These are phyloP conservation scores for Colletotrichum kahawae DNA, from an alignment of 2,329 filamentous ascomycete species.

Conservation along the genomic window DNA sequence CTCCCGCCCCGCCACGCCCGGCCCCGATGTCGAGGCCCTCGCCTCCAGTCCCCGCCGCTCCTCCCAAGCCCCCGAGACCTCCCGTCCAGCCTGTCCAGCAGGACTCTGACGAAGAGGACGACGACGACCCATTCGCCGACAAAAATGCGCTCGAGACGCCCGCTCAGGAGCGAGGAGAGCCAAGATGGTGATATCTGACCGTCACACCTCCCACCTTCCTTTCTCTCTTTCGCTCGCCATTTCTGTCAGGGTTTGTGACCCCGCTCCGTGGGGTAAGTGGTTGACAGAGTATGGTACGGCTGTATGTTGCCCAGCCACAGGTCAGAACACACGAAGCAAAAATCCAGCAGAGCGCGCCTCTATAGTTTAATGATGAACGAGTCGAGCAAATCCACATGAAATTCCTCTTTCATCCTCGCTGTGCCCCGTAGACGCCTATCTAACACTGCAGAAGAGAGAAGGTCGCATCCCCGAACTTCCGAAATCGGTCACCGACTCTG, in stretches of 20 bases:
- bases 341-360: neutral
- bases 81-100: conserved; percentile 33
- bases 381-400: neutral
- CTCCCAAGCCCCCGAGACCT: conserved; percentile 40
- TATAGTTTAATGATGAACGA: conserved; percentile 3
- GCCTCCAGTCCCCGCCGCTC: conserved; percentile 45
- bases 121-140: conserved; percentile 89
- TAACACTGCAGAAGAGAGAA: neutral
- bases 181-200: conserved; percentile 21
- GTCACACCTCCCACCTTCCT: neutral
- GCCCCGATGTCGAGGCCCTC: conserved; percentile 52
- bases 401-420: neutral
- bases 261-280: neutral
- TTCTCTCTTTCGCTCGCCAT: neutral
- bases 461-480: neutral
- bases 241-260: neutral
- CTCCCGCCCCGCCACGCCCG: conserved; percentile 52
- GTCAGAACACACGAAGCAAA: neutral
- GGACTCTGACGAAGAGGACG: conserved; percentile 64
- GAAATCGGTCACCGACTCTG: conserved; percentile 9
- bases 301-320: neutral
- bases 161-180: conserved; percentile 14
- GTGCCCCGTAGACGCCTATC: neutral
- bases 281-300: neutral
- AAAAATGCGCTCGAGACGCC: conserved; percentile 65